Percentiles rank a stretch among this genome's conserved stretches.
Conservation (phyloP, 169 alveolate species). For the Amoebophrya sp. region DNA sequence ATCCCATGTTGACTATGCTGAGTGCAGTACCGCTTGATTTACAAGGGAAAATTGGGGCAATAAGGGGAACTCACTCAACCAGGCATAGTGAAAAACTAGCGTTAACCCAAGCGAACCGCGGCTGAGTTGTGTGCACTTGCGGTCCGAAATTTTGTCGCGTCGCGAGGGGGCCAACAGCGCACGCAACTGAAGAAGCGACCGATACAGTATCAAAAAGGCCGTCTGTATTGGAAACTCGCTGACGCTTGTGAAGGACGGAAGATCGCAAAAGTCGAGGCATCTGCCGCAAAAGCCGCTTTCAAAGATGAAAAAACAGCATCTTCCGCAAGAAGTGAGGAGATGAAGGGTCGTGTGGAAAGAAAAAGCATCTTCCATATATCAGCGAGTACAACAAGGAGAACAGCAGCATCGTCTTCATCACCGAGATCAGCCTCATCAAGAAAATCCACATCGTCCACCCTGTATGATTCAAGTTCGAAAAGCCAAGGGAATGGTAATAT, state of each 20-base stretch:
- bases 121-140: neutral
- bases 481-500: no score
- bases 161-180: neutral
- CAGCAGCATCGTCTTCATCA: neutral
- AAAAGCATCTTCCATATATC: neutral
- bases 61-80: no score
- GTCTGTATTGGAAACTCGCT: neutral
- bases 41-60: no score
- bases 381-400: neutral
- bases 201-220: neutral
- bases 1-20: no score
- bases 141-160: neutral
- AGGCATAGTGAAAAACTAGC: no score
- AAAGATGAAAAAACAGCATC: neutral
- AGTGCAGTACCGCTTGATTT: no score
- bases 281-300: neutral
- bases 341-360: neutral
- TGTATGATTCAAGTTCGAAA: no score
- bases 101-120: no score
- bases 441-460: no score
- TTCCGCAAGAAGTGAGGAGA: neutral
- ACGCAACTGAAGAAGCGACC: conserved; percentile 15
- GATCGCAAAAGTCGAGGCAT: neutral
- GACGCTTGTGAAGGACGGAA: neutral
- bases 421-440: neutral